These are phyloP conservation scores for Elaeagnus macrophylla DNA, from an alignment of 306 rosid species.

Conservation along the genomic window DNA sequence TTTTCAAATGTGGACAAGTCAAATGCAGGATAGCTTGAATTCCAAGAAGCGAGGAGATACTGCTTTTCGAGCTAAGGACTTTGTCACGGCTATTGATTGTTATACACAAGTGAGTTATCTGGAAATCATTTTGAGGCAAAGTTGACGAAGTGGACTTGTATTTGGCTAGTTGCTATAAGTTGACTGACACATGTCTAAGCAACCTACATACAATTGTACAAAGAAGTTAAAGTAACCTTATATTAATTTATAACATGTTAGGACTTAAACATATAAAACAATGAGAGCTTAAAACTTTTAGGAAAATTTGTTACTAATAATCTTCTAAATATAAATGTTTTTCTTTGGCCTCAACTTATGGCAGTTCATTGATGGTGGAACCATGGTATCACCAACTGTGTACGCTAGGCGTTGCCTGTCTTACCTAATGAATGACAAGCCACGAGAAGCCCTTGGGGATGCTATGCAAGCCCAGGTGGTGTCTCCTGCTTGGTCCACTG, in stretches of 20 bases:
- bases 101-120: slow-evolving; percentile 65
- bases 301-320: too few relatives aligned
- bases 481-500: slow-evolving; percentile 90
- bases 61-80: slow-evolving; percentile 84
- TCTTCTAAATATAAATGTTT: background rate
- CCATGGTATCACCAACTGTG: slow-evolving; percentile 95
- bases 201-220: too few relatives aligned
- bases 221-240: too few relatives aligned
- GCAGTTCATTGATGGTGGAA: slow-evolving; percentile 90
- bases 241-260: too few relatives aligned
- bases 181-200: too few relatives aligned
- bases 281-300: too few relatives aligned
- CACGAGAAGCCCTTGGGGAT: slow-evolving; percentile 76
- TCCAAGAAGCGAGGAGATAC: slow-evolving; percentile 86
- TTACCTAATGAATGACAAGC: slow-evolving; percentile 66
- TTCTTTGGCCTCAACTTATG: slow-evolving; percentile 3
- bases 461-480: slow-evolving; percentile 94
- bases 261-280: too few relatives aligned
- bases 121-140: background rate
- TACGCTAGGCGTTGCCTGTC: slow-evolving; percentile 81
- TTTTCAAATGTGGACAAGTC: slow-evolving; percentile 90
- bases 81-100: slow-evolving; percentile 61
- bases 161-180: too few relatives aligned
- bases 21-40: slow-evolving; percentile 89
- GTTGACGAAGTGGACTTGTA: too few relatives aligned